Base-by-base conservation (phyloP, 2,329 filamentous ascomycete genomes). In the Xylariaceae sp. region DNA sequence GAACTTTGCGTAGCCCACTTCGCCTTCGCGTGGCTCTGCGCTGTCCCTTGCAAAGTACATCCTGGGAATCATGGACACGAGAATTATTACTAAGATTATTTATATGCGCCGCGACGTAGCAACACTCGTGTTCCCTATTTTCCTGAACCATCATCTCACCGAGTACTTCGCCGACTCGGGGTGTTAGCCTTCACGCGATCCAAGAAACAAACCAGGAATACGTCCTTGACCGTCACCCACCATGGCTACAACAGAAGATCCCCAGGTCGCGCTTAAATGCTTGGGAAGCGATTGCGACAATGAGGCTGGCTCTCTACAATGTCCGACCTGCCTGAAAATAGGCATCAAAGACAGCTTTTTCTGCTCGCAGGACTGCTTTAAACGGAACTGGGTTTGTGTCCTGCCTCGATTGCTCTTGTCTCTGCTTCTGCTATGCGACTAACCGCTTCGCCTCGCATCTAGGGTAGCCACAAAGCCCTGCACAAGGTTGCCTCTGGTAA, bases 341-440 rank as follows among this genome's bases (percentile, higher is more conserved):
- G 89, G 87, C 50, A 86, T 85, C 65, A 85, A 92, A 69, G 89
- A 94, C 67, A 95, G 90, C 76, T 96, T 85, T 74, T 99, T 97
- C 76, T 99, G 94, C 77, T 91, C 91, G 26, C 94, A 99, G 72
- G 94, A 97, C 65, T 99, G 94, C 78, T 99, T 99, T 76, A 97
- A 96, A 80, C 87, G 85, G 72, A 99, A 91, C 78, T 99, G 94
- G 94, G 94, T 97, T 84, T 65, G 83, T 63, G 59, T 21, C 47
- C 22, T 43, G n/a, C 47, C 29, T n/a, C n/a, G 32, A 41, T 34
- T 37, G 18, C 36, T 32, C 12, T 5, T 19, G 18, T 15, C 40
- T 5, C 19, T 16, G 26, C 8, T 43, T 42, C 21, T 45, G 45
- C 21, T 19, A 46, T 57, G 57, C 52, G 22, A 18, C 53, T 52